phyloP scores from a whole-genome alignment of 805 yeast genomes.

The Candida dajiaensis region DNA sequence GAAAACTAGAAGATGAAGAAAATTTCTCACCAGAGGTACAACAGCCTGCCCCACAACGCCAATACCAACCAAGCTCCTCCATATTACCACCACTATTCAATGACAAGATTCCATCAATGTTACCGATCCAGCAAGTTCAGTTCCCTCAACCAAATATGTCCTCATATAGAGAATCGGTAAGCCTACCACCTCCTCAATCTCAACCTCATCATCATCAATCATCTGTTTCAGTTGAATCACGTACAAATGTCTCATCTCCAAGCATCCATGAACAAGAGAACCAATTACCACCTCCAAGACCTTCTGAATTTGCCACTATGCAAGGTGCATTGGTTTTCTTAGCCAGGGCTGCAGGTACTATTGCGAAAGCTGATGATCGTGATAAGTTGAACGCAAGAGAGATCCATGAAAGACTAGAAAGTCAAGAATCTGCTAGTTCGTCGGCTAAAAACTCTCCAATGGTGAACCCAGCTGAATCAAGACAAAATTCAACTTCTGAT shows the following conservation, averaged over 20 bases:
- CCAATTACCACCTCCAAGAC: slow-evolving; percentile 15
- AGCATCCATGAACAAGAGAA: slow-evolving; percentile 10
- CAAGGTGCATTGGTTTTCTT: slow-evolving; percentile 64
- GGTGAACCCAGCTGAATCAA: background rate
- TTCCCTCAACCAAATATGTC: background rate
- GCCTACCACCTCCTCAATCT: background rate
- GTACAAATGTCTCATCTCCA: slow-evolving; percentile 9
- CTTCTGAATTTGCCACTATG: slow-evolving; percentile 29
- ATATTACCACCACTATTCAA: background rate
- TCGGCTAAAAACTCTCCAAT: slow-evolving; percentile 4
- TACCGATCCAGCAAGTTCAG: background rate
- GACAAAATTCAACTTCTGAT: slow-evolving; percentile 7
- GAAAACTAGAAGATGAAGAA: slow-evolving; percentile 19
- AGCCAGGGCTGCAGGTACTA: slow-evolving; percentile 76
- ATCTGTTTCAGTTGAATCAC: slow-evolving; percentile 2
- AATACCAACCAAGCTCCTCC: background rate
- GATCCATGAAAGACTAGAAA: slow-evolving; percentile 43
- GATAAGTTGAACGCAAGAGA: slow-evolving; percentile 51
- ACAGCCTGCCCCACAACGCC: slow-evolving; percentile 1
- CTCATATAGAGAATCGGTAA: background rate
- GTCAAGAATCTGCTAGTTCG: slow-evolving; percentile 14
- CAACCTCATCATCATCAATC: background rate
- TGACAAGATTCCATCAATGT: background rate
- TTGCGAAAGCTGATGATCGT: slow-evolving; percentile 62
- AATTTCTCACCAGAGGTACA: slow-evolving; percentile 2